phyloP scores from a whole-genome alignment of 768 basidiomycete species.

The Tremella mesenterica region DNA sequence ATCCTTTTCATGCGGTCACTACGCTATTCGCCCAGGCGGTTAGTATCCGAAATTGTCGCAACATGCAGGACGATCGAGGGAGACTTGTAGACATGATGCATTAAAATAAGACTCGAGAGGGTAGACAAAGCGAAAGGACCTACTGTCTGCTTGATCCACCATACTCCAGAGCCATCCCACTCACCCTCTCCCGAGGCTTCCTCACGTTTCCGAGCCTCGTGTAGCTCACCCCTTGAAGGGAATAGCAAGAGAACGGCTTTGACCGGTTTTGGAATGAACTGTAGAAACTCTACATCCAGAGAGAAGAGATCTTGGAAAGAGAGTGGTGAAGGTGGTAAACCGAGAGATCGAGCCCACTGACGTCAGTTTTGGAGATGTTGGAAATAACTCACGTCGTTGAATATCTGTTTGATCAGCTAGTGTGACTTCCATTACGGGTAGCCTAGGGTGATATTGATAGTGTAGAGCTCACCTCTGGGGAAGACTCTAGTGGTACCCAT shows the following conservation, averaged over 20 bases:
- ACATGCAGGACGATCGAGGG: neutral
- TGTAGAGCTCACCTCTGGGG: constrained; percentile 31
- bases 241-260: constrained; percentile 81
- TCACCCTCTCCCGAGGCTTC: constrained; percentile 52
- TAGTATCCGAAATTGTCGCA: neutral
- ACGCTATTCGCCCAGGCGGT: too few relatives aligned
- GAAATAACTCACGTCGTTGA: neutral
- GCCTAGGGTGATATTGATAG: neutral
- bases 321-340: constrained; percentile 31
- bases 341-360: constrained; percentile 38
- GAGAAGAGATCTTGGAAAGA: constrained; percentile 44
- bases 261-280: constrained; percentile 61
- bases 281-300: constrained; percentile 55
- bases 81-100: too few relatives aligned
- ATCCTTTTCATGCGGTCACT: too few relatives aligned
- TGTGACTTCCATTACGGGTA: neutral
- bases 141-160: constrained; percentile 89
- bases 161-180: constrained; percentile 51
- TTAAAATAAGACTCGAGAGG: too few relatives aligned
- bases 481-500: constrained; percentile 43
- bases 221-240: constrained; percentile 55
- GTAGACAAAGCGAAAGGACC: constrained; percentile 21
- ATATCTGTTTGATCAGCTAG: constrained; percentile 1
- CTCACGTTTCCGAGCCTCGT: constrained; percentile 53
- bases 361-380: too few relatives aligned